A percentile compares a stretch with the other conserved stretches of the same genome.
phyloP scores from a whole-genome alignment of 352 stramenopile genomes.

The Pythium scleroteichum region DNA sequence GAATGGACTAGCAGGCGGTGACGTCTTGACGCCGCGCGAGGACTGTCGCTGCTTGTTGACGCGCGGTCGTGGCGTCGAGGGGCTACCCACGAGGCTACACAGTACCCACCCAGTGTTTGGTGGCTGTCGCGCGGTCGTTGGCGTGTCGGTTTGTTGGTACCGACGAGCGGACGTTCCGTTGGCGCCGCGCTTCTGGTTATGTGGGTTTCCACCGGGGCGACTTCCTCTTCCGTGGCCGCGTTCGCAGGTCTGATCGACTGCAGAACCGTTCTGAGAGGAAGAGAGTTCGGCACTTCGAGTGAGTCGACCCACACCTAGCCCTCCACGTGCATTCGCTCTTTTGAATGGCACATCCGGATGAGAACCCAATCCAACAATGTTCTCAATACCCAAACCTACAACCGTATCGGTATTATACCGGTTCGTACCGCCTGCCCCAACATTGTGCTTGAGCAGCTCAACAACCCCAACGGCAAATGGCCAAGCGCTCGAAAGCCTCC shows the following conservation, averaged over 20 bases:
- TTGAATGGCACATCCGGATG: neutral
- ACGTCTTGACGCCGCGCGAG: neutral
- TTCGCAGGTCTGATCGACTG: no score
- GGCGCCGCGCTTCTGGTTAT: neutral
- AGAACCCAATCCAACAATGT: neutral
- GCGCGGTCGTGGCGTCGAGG: neutral
- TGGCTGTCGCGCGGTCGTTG: neutral
- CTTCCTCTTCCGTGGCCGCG: conserved; percentile 4
- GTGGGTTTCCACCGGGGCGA: no score
- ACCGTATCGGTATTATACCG: neutral
- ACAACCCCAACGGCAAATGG: conserved; percentile 10
- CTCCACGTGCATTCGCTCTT: conserved; percentile 7
- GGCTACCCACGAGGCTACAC: neutral
- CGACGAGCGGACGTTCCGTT: neutral
- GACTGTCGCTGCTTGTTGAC: neutral
- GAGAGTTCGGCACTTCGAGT: neutral
- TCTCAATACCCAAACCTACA: neutral
- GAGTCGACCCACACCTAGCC: conserved; percentile 7
- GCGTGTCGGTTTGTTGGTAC: neutral
- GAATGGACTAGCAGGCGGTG: neutral
- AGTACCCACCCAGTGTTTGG: conserved; percentile 2
- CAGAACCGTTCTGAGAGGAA: conserved; percentile 4
- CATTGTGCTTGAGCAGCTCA: no score
- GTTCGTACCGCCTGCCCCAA: neutral
- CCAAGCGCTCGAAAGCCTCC: conserved; percentile 16